Evolutionary conservation across 192 early-diverging fungal genomes (phyloP).

Genomic region (Coemansia sp.): DNA sequence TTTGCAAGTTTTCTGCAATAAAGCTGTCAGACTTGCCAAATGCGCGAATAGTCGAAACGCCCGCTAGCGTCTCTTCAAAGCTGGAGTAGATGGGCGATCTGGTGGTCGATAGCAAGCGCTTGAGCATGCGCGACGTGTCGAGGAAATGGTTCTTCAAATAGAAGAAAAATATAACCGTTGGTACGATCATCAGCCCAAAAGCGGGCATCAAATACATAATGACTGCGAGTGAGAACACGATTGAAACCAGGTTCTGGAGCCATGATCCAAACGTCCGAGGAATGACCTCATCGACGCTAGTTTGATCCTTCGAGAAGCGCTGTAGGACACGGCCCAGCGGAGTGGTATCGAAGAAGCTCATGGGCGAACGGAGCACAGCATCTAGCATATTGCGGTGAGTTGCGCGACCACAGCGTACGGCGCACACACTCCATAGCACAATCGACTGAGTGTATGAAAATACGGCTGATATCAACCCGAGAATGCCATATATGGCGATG

Average conservation of each 20-base stretch:
- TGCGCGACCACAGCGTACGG: constrained; percentile 74
- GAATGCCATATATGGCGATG: constrained; percentile 73
- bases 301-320: constrained; percentile 87
- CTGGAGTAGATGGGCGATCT: constrained; percentile 72
- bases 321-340: constrained; percentile 87
- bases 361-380: constrained; percentile 68
- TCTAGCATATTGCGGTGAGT: constrained; percentile 80
- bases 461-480: constrained; percentile 71
- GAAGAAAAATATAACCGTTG: constrained; percentile 56
- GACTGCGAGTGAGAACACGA: constrained; percentile 53
- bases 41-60: constrained; percentile 69
- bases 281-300: constrained; percentile 77
- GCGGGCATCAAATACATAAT: constrained; percentile 56
- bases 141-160: constrained; percentile 67
- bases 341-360: constrained; percentile 70
- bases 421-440: constrained; percentile 80
- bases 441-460: constrained; percentile 70
- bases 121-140: constrained; percentile 73
- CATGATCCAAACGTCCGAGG: constrained; percentile 62
- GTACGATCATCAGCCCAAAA: constrained; percentile 59
- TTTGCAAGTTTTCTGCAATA: constrained; percentile 66
- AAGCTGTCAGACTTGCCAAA: constrained; percentile 66
- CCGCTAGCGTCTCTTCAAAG: constrained; percentile 64
- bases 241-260: constrained; percentile 45
- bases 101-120: constrained; percentile 73